These are phyloP conservation scores for Isabelozyma gotoi DNA, from an alignment of 805 yeast species.

Conservation along the genomic window DNA sequence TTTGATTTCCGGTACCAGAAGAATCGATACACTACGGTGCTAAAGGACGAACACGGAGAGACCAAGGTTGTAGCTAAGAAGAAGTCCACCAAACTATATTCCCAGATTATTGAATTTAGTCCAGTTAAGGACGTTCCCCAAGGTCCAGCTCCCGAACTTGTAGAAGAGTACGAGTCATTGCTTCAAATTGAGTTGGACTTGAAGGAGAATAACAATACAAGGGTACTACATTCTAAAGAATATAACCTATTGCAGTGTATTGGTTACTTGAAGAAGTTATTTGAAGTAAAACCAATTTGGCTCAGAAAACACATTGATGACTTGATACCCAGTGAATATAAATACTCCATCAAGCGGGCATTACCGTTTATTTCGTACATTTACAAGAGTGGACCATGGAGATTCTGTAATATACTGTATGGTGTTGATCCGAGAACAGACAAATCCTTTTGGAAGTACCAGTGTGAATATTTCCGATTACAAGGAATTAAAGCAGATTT, in stretches of 20 bases:
- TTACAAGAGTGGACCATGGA: conserved; percentile 91
- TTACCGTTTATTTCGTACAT: conserved; percentile 82
- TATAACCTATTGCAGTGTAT: conserved; percentile 42
- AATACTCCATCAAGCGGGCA: conserved; percentile 62
- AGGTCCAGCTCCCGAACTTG: conserved; percentile 49
- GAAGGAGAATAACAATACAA: conserved; percentile 19
- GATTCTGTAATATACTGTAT: conserved; percentile 75
- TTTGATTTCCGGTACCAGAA: conserved; percentile 75
- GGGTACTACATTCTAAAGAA: conserved; percentile 16
- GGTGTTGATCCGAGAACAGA: conserved; percentile 77
- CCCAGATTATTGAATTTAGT: conserved; percentile 52
- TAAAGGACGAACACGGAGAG: conserved; percentile 58
- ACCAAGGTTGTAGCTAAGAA: conserved; percentile 47
- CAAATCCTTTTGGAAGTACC: conserved; percentile 58
- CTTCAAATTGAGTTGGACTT: conserved; percentile 30
- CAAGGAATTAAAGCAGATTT: conserved; percentile 24
- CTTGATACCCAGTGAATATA: conserved; percentile 48
- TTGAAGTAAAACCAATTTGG: conserved; percentile 81
- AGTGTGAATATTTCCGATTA: conserved; percentile 80
- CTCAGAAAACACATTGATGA: conserved; percentile 68
- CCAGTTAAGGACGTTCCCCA: conserved; percentile 42
- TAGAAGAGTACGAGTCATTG: conserved; percentile 31
- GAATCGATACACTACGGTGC: conserved; percentile 56
- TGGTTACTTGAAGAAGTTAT: conserved; percentile 45
- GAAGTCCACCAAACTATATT: conserved; percentile 49